Evolutionary conservation across 768 basidiomycete species (phyloP).

Genomic region (Dentipellis fragilis): DNA sequence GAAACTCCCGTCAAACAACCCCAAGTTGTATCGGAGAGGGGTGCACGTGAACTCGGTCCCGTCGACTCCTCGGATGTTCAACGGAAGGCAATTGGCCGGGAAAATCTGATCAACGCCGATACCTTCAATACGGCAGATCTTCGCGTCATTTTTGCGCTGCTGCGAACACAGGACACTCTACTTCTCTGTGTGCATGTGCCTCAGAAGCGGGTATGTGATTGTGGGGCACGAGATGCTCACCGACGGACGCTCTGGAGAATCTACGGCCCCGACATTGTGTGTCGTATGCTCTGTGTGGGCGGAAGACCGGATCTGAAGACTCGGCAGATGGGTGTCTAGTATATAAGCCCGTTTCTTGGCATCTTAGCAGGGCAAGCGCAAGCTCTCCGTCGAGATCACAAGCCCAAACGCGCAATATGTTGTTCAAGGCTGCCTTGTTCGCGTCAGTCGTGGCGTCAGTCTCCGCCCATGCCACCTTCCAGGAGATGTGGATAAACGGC

Average conservation of each 20-base stretch:
- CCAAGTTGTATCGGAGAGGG: too few relatives aligned
- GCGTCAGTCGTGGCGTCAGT: constrained; percentile 28
- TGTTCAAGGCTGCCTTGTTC: constrained; percentile 19
- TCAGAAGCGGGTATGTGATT: neutral
- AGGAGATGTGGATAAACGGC: constrained; percentile 42
- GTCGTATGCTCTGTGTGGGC: neutral
- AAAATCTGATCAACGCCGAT: neutral
- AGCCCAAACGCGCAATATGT: constrained; percentile 12
- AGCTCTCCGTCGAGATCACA: neutral
- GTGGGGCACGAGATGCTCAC: neutral
- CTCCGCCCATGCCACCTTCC: constrained; percentile 44
- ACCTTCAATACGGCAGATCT: neutral
- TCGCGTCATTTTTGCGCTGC: neutral
- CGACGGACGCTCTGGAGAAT: neutral
- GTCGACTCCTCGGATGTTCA: neutral
- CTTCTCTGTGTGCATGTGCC: neutral
- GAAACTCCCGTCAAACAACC: too few relatives aligned
- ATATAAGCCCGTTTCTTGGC: neutral
- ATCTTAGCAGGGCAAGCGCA: neutral
- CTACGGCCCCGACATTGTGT: neutral
- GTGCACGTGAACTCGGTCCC: neutral
- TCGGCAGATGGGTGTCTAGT: neutral
- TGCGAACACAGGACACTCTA: neutral
- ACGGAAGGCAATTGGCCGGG: neutral
- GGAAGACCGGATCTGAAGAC: neutral